A percentile compares a stretch with the other conserved stretches of the same genome.
Conservation (phyloP, 768 basidiomycete genomes). For the Dioszegia aurantiaca region DNA sequence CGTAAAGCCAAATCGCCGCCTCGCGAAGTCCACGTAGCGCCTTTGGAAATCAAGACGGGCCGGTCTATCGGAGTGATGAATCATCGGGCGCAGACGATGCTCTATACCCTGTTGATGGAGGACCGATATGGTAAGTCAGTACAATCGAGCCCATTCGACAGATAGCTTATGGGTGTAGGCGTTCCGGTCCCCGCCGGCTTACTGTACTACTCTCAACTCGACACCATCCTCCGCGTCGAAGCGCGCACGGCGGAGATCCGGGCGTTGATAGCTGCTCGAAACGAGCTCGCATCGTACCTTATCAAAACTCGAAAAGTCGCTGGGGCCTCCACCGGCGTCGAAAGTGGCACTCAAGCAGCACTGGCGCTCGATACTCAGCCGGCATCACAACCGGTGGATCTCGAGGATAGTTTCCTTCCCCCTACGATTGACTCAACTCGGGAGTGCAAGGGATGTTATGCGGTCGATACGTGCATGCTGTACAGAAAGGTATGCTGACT, state of each 20-base stretch:
- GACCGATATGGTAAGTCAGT: slow-evolving; percentile 69
- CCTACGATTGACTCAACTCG: slow-evolving; percentile 78
- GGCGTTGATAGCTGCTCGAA: slow-evolving; percentile 74
- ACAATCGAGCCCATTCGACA: background rate
- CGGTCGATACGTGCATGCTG: slow-evolving; percentile 83
- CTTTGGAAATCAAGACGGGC: slow-evolving; percentile 97
- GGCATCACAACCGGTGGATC: slow-evolving; percentile 10
- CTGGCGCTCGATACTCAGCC: no score
- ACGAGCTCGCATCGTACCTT: slow-evolving; percentile 77
- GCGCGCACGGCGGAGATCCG: slow-evolving; percentile 76
- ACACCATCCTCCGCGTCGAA: slow-evolving; percentile 79
- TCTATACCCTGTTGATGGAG: slow-evolving; percentile 84
- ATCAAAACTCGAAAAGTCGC: slow-evolving; percentile 32
- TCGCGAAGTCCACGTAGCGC: slow-evolving; percentile 52
- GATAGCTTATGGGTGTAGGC: slow-evolving; percentile 53
- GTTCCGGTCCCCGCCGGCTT: slow-evolving; percentile 75
- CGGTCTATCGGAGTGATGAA: slow-evolving; percentile 73
- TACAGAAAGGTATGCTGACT: slow-evolving; percentile 69
- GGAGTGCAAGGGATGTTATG: slow-evolving; percentile 76
- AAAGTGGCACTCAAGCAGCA: no score
- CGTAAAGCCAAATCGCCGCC: slow-evolving; percentile 27
- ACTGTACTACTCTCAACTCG: slow-evolving; percentile 89
- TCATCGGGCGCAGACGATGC: slow-evolving; percentile 95
- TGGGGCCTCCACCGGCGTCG: background rate
- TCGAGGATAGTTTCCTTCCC: slow-evolving; percentile 65